A percentile compares a stretch with the other conserved stretches of the same genome.
phyloP scores from a whole-genome alignment of 805 yeast species.

The Hanseniaspora meyeri region DNA sequence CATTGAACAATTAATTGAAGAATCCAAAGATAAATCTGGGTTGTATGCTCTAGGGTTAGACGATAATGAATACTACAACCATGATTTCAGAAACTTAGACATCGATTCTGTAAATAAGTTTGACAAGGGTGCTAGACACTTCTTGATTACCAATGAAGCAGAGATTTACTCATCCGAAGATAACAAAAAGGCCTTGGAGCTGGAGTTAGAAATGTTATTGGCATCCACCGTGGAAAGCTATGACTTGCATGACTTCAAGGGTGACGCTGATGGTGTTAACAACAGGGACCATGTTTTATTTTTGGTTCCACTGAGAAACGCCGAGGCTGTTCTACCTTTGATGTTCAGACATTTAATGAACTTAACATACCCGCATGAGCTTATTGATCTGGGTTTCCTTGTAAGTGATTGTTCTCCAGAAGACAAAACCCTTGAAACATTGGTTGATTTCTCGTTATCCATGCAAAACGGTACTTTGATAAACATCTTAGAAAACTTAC shows the following conservation, averaged over 20 bases:
- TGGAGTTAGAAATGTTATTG: constrained; percentile 31
- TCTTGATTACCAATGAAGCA: constrained; percentile 28
- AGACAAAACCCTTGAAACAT: constrained; percentile 53
- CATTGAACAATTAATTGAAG: constrained; percentile 4
- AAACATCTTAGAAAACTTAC: constrained; percentile 27
- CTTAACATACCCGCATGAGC: constrained; percentile 66
- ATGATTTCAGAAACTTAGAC: constrained; percentile 29
- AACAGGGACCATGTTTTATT: constrained; percentile 54
- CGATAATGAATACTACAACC: constrained; percentile 27
- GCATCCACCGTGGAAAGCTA: constrained; percentile 44
- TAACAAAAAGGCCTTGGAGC: constrained; percentile 22
- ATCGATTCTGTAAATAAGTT: constrained; percentile 25
- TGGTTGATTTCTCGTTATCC: constrained; percentile 51
- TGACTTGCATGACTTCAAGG: constrained; percentile 48
- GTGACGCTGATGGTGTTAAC: constrained; percentile 37
- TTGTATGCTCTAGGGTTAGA: constrained; percentile 14
- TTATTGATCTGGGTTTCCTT: constrained; percentile 68
- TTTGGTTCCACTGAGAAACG: constrained; percentile 67
- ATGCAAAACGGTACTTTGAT: constrained; percentile 61
- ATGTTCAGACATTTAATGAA: constrained; percentile 81
- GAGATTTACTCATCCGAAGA: constrained; percentile 23
- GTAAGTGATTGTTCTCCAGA: constrained; percentile 65
- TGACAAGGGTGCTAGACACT: constrained; percentile 31
- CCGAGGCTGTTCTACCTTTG: constrained; percentile 62
- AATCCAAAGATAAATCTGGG: constrained; percentile 7